A percentile compares a stretch with the other conserved stretches of the same genome.
Evolutionary conservation across 78 protist species (phyloP).

Genomic region (Dictyostelium intermedium): DNA sequence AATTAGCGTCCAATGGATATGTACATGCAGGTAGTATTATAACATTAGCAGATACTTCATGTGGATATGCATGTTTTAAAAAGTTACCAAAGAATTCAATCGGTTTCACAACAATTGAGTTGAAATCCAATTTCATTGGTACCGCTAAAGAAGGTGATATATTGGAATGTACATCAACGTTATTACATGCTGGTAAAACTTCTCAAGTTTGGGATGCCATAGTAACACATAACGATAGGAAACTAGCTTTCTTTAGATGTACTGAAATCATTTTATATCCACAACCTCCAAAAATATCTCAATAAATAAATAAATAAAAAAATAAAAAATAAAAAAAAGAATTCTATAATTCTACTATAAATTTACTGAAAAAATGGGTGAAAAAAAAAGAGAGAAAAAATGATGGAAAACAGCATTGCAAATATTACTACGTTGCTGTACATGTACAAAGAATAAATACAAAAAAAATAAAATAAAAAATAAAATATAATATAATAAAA

Average conservation of each 20-base stretch:
- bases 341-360: too few relatives aligned
- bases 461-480: too few relatives aligned
- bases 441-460: too few relatives aligned
- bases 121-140: constrained; percentile 50
- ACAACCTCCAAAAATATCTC: neutral
- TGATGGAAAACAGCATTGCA: too few relatives aligned
- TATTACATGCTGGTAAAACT: constrained; percentile 33
- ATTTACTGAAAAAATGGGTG: too few relatives aligned
- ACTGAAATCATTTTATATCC: constrained; percentile 60
- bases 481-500: too few relatives aligned
- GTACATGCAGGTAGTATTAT: constrained; percentile 63
- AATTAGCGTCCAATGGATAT: constrained; percentile 64
- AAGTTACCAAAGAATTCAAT: constrained; percentile 34
- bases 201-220: constrained; percentile 75
- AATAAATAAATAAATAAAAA: neutral
- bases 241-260: constrained; percentile 59
- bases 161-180: neutral
- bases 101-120: constrained; percentile 71
- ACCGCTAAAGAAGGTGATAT: constrained; percentile 32
- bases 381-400: too few relatives aligned
- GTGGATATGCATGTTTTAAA: constrained; percentile 61
- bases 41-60: constrained; percentile 61
- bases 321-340: too few relatives aligned
- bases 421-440: too few relatives aligned
- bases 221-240: neutral